phyloP scores from a whole-genome alignment of 2,329 filamentous ascomycete genomes.

The Colletotrichum aenigma region DNA sequence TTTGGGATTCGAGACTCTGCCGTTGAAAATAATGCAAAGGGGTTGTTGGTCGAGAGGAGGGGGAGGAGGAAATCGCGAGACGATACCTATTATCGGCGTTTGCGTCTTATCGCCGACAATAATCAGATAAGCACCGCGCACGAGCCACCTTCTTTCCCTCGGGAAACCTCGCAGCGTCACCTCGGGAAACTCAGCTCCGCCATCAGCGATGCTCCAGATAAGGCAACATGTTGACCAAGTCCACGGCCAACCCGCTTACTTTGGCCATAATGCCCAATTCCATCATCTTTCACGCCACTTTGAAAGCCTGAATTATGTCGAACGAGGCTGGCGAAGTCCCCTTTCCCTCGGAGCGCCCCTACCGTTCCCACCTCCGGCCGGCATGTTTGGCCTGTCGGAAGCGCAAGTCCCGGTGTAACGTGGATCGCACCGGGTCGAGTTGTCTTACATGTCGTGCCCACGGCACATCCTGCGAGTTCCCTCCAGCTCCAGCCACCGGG shows the following conservation, averaged over 20 bases:
- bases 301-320: not conserved
- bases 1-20: not conserved
- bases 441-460: conserved; percentile 65
- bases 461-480: conserved; percentile 60
- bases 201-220: not conserved
- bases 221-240: not conserved
- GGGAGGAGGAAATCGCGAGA: not conserved
- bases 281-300: fast-evolving
- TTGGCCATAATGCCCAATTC: not conserved
- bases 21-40: not conserved
- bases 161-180: not conserved
- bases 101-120: fast-evolving
- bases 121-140: not conserved
- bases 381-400: conserved; percentile 65
- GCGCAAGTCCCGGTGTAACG: conserved; percentile 66
- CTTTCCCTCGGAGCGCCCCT: conserved; percentile 46
- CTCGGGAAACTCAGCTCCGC: not conserved
- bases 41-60: not conserved
- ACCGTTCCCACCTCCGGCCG: conserved; percentile 65
- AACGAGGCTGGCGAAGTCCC: not conserved
- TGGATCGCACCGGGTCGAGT: conserved; percentile 54
- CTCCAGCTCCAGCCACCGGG: conserved; percentile 23
- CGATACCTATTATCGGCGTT: not conserved
- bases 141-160: not conserved
- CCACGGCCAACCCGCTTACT: not conserved